These are phyloP conservation scores for Chlorokybus atmophyticus DNA, from an alignment of 139 green algal species.

Conservation along the genomic window DNA sequence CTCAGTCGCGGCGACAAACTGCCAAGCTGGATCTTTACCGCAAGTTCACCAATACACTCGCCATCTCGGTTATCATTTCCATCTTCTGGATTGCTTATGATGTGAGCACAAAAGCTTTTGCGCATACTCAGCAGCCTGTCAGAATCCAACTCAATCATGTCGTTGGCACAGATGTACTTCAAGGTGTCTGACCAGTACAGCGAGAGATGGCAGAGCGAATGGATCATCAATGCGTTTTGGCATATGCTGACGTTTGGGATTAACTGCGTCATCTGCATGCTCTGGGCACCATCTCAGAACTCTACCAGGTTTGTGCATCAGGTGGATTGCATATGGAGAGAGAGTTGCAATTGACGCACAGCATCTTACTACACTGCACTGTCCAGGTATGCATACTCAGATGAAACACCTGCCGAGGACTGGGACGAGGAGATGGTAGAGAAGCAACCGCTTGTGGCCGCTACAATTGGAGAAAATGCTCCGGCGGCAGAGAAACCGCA, in stretches of 20 bases:
- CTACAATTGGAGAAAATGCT: too few relatives aligned
- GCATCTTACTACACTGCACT: too few relatives aligned
- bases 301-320: conserved; percentile 29
- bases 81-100: conserved; percentile 52
- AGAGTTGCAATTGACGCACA: too few relatives aligned
- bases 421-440: neutral
- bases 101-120: too few relatives aligned
- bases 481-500: neutral
- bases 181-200: conserved; percentile 46
- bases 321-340: neutral
- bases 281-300: conserved; percentile 33
- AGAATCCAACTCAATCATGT: too few relatives aligned
- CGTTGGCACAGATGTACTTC: conserved; percentile 35
- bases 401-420: conserved; percentile 2
- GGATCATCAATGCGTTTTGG: conserved; percentile 44
- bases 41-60: conserved; percentile 47
- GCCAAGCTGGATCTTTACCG: conserved; percentile 50
- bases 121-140: too few relatives aligned
- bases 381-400: conserved; percentile 7
- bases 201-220: conserved; percentile 43
- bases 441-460: too few relatives aligned
- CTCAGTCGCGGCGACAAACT: conserved; percentile 23
- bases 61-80: conserved; percentile 38
- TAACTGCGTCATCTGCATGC: conserved; percentile 37
- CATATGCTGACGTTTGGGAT: conserved; percentile 38